Evolutionary conservation across 169 alveolate genomes (phyloP).

Genomic region (Cryptosporidium muris): DNA sequence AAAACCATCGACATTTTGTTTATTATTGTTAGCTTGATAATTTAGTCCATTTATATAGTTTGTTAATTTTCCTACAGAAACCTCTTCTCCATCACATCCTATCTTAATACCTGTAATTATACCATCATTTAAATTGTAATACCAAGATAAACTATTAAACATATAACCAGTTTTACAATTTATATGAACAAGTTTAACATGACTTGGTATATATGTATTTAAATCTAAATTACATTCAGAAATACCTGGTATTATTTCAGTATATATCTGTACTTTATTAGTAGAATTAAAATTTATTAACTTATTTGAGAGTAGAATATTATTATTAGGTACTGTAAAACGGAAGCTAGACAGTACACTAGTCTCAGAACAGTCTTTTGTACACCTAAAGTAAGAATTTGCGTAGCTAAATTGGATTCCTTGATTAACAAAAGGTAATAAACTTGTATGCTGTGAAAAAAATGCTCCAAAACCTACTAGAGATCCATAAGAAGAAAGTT

Average conservation of each 20-base stretch:
- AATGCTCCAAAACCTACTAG: constrained; percentile 63
- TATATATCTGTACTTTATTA: too few relatives aligned
- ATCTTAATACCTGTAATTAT: constrained; percentile 35
- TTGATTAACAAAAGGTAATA: constrained; percentile 36
- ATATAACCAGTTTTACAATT: constrained; percentile 65
- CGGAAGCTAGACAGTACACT: too few relatives aligned
- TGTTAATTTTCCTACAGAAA: constrained; percentile 45
- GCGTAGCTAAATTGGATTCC: constrained; percentile 16
- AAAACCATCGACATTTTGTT: neutral
- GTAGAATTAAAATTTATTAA: too few relatives aligned
- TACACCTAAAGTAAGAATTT: too few relatives aligned
- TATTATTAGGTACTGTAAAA: too few relatives aligned
- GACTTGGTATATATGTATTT: too few relatives aligned
- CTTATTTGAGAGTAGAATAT: too few relatives aligned
- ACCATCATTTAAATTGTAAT: constrained; percentile 25
- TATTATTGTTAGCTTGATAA: neutral
- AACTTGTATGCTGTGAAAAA: constrained; percentile 10
- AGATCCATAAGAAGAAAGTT: constrained; percentile 34
- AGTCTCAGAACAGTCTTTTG: too few relatives aligned
- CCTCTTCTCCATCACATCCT: constrained; percentile 57
- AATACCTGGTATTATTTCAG: too few relatives aligned
- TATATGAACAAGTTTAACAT: neutral
- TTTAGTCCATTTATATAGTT: constrained; percentile 7
- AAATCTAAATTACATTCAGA: too few relatives aligned
- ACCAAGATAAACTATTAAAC: constrained; percentile 20